Percentiles rank a stretch among this genome's conserved stretches.
phyloP scores from a whole-genome alignment of 768 basidiomycete species.

The Gymnopilus junonius region DNA sequence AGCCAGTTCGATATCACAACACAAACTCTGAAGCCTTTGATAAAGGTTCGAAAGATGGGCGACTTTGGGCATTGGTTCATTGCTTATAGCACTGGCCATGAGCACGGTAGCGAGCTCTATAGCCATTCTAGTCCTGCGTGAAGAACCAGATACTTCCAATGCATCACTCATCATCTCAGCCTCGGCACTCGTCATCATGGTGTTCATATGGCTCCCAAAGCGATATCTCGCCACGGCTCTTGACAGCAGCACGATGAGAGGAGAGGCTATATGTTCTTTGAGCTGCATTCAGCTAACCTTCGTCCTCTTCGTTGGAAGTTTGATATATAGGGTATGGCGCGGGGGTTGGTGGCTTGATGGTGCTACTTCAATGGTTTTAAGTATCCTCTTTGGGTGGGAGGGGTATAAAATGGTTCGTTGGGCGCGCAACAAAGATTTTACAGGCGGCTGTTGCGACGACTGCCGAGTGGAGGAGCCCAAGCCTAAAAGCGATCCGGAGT shows the following conservation, averaged over 20 bases:
- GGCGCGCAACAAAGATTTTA: conserved; percentile 10
- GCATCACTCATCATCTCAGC: conserved; percentile 48
- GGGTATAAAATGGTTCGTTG: conserved; percentile 29
- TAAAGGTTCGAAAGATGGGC: conserved; percentile 36
- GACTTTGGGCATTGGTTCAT: conserved; percentile 37
- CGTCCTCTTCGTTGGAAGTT: conserved; percentile 45
- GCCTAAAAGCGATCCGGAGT: neutral
- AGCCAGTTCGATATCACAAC: too few relatives aligned
- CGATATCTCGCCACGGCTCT: conserved; percentile 47
- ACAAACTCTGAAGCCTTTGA: neutral
- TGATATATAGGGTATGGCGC: conserved; percentile 43
- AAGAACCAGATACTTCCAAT: conserved; percentile 41
- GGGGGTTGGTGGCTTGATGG: conserved; percentile 56
- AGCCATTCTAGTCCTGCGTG: conserved; percentile 35
- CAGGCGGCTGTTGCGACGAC: conserved; percentile 13
- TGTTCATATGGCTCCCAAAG: conserved; percentile 48
- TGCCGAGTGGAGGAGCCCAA: conserved; percentile 2
- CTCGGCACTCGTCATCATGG: conserved; percentile 40
- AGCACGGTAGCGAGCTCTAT: conserved; percentile 41
- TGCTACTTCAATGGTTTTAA: conserved; percentile 44
- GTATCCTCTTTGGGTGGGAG: conserved; percentile 48
- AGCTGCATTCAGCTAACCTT: conserved; percentile 47
- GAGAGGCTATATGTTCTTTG: conserved; percentile 48
- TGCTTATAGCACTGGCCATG: conserved; percentile 41
- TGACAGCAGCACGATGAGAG: conserved; percentile 47